Evolutionary conservation across 192 early-diverging fungal species (phyloP).

Genomic region (Phycomyces nitens): DNA sequence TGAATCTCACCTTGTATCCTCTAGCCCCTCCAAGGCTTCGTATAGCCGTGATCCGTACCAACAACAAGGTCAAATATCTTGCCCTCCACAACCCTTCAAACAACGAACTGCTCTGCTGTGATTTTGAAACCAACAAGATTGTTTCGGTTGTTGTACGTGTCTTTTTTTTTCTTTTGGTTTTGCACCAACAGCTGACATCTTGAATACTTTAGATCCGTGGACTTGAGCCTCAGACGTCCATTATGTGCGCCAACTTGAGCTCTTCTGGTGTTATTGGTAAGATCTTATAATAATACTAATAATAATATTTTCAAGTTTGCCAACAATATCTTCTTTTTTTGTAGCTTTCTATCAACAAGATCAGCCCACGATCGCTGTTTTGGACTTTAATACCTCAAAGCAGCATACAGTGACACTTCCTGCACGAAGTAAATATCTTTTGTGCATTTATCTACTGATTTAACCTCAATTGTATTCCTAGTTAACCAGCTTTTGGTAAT

Average conservation of each 20-base stretch:
- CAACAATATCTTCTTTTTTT: too few relatives aligned
- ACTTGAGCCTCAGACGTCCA: conserved; percentile 40
- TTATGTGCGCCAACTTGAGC: conserved; percentile 41
- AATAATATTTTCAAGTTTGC: too few relatives aligned
- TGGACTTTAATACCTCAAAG: conserved; percentile 53
- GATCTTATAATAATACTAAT: too few relatives aligned
- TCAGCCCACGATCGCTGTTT: conserved; percentile 38
- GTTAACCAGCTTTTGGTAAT: conserved; percentile 40
- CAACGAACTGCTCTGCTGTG: conserved; percentile 53
- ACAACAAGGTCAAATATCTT: conserved; percentile 38
- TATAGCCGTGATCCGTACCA: conserved; percentile 38
- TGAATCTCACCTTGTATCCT: not conserved
- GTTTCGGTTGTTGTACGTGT: conserved; percentile 38
- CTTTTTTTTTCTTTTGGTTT: too few relatives aligned
- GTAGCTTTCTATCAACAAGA: conserved; percentile 55
- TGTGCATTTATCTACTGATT: not conserved
- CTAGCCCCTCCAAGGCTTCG: conserved; percentile 46
- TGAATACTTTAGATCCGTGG: conserved; percentile 26
- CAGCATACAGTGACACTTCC: conserved; percentile 51
- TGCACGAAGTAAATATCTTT: conserved; percentile 26
- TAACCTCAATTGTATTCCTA: not conserved
- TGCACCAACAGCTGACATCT: too few relatives aligned
- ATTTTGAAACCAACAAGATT: conserved; percentile 46
- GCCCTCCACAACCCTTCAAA: conserved; percentile 59
- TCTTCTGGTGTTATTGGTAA: conserved; percentile 38